Evolutionary conservation across 2,329 filamentous ascomycete genomes (phyloP), one percentile per base, ranked within the genome.

Genomic region (Penicillium crustosum): DNA sequence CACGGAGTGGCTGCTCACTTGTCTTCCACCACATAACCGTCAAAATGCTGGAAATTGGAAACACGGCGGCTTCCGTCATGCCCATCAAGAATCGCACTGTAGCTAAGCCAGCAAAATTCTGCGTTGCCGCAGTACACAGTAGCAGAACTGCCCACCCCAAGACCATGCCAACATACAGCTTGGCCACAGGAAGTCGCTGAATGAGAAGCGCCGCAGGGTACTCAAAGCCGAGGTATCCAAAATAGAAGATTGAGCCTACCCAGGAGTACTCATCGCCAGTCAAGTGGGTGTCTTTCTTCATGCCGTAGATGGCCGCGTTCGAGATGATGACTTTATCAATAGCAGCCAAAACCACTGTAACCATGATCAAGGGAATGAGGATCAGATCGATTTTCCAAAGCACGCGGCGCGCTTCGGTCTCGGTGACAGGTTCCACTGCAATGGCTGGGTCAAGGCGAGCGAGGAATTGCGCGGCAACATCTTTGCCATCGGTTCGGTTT

Each of bases 261-360:
- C 59, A 63, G 3, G 57, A 59, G 64, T 66, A 56, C 66, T 70
- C 38, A 67, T 66, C 21, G 55, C 70, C 19, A 55, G 66, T 36
- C 66, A 71, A 10, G 60, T 61, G 50, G 4, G 54, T 58, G 19
- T 62, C 60, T n/a, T 15, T 56, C 25, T 58, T 58, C 58, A 62
- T 62, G 9, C 60, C 60, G 31, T 60, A 62, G 41, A 62, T 60
- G 0, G 60, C 60, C 10, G 60, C 60, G 39, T 62, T 60, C 10
- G 60, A 62, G 9, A 73, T 67, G 12, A 69, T 68, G 49, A 72
- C 68, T 52, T 74, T 73, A 62, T 73, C 69, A 21, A 72, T 62
- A 17, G 67, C 67, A 33, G 62, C 66, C 23, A 70, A 44, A 25
- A 67, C 61, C 23, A 67, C 60, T 2, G 66, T 68, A 9, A 63